Evolutionary conservation across 2,329 filamentous ascomycete genomes (phyloP).

Genomic region (Teratosphaeria nubilosa): DNA sequence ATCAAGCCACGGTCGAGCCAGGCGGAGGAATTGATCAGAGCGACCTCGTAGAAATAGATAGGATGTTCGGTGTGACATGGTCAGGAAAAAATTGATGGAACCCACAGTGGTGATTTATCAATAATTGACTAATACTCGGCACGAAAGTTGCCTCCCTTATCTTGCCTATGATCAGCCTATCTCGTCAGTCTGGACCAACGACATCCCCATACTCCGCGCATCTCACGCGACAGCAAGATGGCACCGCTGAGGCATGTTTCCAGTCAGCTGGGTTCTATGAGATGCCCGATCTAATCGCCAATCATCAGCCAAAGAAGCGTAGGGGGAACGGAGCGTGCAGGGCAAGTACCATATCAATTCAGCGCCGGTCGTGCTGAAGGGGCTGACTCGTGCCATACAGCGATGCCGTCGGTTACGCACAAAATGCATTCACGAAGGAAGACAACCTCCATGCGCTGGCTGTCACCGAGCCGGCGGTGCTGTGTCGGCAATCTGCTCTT

Average conservation of each 20-base stretch:
- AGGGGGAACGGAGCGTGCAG: neutral
- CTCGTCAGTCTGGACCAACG: neutral
- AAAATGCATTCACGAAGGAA: neutral
- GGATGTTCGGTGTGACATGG: neutral
- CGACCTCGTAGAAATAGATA: neutral
- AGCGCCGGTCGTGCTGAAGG: neutral
- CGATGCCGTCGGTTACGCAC: neutral
- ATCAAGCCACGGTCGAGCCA: slow-evolving; percentile 2
- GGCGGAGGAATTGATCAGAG: slow-evolving; percentile 2
- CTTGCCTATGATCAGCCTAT: neutral
- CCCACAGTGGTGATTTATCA: neutral
- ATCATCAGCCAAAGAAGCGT: neutral
- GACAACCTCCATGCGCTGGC: neutral
- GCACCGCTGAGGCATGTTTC: neutral
- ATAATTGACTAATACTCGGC: neutral
- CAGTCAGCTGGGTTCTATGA: neutral
- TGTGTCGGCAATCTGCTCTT: neutral
- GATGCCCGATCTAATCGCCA: neutral
- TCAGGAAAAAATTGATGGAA: neutral
- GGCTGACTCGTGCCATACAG: neutral
- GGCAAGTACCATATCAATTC: neutral
- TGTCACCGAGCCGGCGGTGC: neutral
- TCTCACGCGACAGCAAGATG: neutral
- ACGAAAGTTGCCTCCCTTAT: neutral
- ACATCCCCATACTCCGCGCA: neutral